Evolutionary conservation across 139 green algal genomes (phyloP), one percentile per base, ranked within the genome.

Genomic region (Chlorella vulgaris): DNA sequence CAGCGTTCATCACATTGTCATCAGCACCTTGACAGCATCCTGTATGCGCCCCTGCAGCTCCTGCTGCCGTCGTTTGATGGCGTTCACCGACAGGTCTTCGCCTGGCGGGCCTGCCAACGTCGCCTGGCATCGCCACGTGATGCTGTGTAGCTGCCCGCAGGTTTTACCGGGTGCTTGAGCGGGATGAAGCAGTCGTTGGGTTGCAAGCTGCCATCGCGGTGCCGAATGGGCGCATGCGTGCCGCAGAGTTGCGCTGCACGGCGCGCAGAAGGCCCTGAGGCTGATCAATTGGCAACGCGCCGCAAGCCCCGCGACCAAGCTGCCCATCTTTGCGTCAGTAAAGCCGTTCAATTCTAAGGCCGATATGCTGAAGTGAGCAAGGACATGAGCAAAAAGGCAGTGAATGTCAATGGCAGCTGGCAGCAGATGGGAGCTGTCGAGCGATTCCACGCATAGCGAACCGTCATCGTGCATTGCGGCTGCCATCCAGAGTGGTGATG

Each of bases 401-500:
- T n/a, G n/a, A n/a, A n/a, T n/a, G n/a, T n/a, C n/a, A n/a, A n/a
- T n/a, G n/a, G n/a, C n/a, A n/a, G n/a, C n/a, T n/a, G n/a, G n/a
- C n/a, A n/a, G n/a, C n/a, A n/a, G n/a, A n/a, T n/a, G n/a, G n/a
- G n/a, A n/a, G n/a, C n/a, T n/a, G n/a, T n/a, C n/a, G n/a, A n/a
- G n/a, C n/a, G n/a, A n/a, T n/a, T n/a, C n/a, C n/a, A n/a, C n/a
- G n/a, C n/a, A n/a, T n/a, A n/a, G n/a, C n/a, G n/a, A n/a, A n/a
- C n/a, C 67, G 53, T 5, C 51, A 10, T 6, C 61, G 33, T 7
- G 3, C n/a, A 31, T 82, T 75, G 26, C 35, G 61, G 47, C 26
- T 73, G 18, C 91, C 91, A 62, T 95, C 88, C 3, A 93, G 76
- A 0, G 89, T 95, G 2, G 84, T 28, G 36, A 96, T 78, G 0